Evolutionary conservation across 768 basidiomycete genomes (phyloP).

Genomic region (Xerocomellus dryophilus): DNA sequence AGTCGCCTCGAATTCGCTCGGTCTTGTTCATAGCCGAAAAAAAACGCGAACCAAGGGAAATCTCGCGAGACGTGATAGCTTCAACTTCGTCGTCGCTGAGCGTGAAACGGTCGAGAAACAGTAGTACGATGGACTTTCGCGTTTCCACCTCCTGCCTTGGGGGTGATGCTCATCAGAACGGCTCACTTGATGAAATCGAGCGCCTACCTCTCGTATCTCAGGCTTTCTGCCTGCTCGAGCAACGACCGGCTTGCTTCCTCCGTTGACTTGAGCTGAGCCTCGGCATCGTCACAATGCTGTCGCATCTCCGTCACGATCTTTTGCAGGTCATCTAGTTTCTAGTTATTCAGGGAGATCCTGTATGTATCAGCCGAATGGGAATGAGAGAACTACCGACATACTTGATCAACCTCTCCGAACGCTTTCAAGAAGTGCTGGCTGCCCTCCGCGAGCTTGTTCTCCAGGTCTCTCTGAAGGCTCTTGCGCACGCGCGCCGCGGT

Average conservation of each 20-base stretch:
- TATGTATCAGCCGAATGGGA: not conserved
- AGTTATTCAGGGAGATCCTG: not conserved
- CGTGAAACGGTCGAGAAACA: conserved; percentile 86
- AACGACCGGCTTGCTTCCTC: conserved; percentile 74
- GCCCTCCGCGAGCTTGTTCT: conserved; percentile 75
- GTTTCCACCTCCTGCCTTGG: conserved; percentile 66
- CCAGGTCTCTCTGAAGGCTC: conserved; percentile 80
- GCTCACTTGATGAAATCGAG: not conserved
- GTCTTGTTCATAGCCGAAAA: conserved; percentile 88
- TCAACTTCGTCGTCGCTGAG: conserved; percentile 69
- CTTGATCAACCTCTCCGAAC: conserved; percentile 87
- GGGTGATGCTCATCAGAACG: not conserved
- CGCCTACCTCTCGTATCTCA: conserved; percentile 68
- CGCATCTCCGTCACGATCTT: conserved; percentile 79
- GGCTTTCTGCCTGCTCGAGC: conserved; percentile 76
- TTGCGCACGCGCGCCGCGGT: conserved; percentile 71
- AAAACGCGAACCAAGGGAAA: conserved; percentile 69
- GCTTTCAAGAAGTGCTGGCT: conserved; percentile 81
- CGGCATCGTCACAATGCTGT: conserved; percentile 76
- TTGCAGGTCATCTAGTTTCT: conserved; percentile 86
- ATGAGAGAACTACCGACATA: conserved; percentile 38
- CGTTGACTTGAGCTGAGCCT: conserved; percentile 69
- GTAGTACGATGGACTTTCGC: conserved; percentile 66
- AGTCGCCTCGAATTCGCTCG: conserved; percentile 78
- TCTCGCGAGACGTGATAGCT: conserved; percentile 73